Conservation (phyloP, 306 rosid genomes). For the Styphnolobium japonicum region DNA sequence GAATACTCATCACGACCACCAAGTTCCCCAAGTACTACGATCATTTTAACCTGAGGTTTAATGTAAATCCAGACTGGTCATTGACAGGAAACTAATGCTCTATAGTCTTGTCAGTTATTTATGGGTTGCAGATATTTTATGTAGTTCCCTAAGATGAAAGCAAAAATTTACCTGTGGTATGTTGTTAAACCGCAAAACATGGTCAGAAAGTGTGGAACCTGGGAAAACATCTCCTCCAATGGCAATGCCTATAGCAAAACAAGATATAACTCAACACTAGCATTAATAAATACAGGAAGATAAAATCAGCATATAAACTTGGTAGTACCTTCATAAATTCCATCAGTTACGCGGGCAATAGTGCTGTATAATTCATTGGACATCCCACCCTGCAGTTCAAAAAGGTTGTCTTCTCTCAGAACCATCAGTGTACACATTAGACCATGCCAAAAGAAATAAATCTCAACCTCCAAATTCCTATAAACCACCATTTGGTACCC, state of each 20-base stretch:
- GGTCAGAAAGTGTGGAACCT: constrained; percentile 97
- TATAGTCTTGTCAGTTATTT: not conserved
- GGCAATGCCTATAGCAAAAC: constrained; percentile 73
- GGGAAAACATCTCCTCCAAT: constrained; percentile 99
- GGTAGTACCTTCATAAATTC: constrained; percentile 87
- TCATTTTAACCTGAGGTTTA: constrained; percentile 78
- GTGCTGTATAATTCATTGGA: constrained; percentile 92
- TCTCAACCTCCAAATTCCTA: not conserved
- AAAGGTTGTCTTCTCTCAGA: constrained; percentile 32
- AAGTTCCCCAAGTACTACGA: constrained; percentile 96
- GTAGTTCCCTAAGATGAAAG: constrained; percentile 23
- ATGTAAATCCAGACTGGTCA: constrained; percentile 26
- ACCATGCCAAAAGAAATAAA: constrained; percentile 12
- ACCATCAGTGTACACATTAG: not conserved
- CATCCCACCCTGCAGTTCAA: constrained; percentile 89
- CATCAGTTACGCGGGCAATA: constrained; percentile 94
- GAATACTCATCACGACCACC: constrained; percentile 99
- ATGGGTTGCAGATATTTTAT: not conserved
- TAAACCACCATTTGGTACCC: not conserved
- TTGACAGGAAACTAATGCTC: not conserved
- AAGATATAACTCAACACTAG: constrained; percentile 22
- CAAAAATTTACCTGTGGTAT: constrained; percentile 76
- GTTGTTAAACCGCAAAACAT: constrained; percentile 95
- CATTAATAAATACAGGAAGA: constrained; percentile 1
- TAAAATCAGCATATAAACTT: constrained; percentile 22